Conservation (phyloP, 1,284 basidiomycete genomes). For the Pseudozyma flocculosa region DNA sequence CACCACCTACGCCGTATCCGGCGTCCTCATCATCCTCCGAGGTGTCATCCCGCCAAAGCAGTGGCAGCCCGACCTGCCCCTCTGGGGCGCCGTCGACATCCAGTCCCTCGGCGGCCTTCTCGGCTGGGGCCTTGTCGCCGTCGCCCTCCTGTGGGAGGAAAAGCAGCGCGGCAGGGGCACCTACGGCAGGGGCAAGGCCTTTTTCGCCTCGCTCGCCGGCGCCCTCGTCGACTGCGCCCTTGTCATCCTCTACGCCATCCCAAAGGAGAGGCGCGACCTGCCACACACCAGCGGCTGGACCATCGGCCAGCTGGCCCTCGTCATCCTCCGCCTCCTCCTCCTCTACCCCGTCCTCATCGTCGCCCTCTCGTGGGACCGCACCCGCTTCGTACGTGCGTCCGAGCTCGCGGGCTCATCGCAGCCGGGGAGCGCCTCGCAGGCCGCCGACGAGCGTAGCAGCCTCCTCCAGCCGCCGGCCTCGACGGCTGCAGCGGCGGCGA, state of each 20-base stretch:
- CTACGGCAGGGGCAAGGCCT: conserved; percentile 45
- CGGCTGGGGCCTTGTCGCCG: conserved; percentile 38
- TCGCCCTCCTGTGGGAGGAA: conserved; percentile 46
- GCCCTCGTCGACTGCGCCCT: conserved; percentile 30
- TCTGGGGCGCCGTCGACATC: conserved; percentile 42
- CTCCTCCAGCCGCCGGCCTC: conserved; percentile 17
- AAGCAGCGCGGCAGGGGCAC: conserved; percentile 30
- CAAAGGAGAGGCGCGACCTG: conserved; percentile 13
- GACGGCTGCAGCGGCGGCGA: too few relatives aligned
- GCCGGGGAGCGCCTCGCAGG: conserved; percentile 7
- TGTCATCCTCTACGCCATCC: conserved; percentile 30
- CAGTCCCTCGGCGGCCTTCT: conserved; percentile 45
- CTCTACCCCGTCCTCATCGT: conserved; percentile 43
- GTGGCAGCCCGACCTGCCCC: conserved; percentile 43
- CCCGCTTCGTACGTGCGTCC: conserved; percentile 38
- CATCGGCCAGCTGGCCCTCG: conserved; percentile 39
- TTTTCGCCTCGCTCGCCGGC: conserved; percentile 18
- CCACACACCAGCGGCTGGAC: conserved; percentile 34
- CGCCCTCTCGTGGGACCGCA: conserved; percentile 36
- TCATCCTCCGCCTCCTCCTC: conserved; percentile 38
- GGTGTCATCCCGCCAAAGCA: conserved; percentile 46
- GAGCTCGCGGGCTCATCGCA: conserved; percentile 32
- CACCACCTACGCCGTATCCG: conserved; percentile 42
- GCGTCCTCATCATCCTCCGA: conserved; percentile 43
- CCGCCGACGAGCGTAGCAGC: conserved; percentile 2